Conservation (phyloP, 192 early-diverging fungal species). For the Jimgerdemannia lactiflua region DNA sequence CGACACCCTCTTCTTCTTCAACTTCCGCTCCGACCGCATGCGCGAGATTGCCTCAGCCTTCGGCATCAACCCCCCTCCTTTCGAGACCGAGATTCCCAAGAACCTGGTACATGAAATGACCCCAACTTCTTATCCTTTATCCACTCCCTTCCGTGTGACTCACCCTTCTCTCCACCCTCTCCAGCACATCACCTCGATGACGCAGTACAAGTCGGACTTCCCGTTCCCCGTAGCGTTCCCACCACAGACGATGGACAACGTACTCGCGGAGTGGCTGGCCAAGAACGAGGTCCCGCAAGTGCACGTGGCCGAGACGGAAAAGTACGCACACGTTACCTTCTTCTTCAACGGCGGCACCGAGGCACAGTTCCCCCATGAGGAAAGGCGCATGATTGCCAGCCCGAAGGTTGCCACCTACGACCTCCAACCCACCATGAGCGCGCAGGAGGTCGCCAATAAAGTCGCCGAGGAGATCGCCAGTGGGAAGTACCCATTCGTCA, state of each 20-base stretch:
- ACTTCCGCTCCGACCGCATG: constrained; percentile 99
- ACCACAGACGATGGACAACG: constrained; percentile 96
- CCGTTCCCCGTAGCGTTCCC: constrained; percentile 96
- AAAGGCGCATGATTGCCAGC: constrained; percentile 85
- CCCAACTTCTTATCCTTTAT: constrained; percentile 18
- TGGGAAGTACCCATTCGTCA: constrained; percentile 88
- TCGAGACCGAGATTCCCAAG: constrained; percentile 76
- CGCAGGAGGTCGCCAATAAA: constrained; percentile 83
- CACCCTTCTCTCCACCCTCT: neutral
- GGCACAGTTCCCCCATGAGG: constrained; percentile 84
- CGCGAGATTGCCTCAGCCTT: constrained; percentile 86
- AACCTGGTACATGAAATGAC: constrained; percentile 52
- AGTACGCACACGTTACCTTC: constrained; percentile 99
- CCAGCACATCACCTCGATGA: constrained; percentile 86
- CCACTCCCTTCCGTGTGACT: neutral
- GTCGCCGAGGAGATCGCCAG: constrained; percentile 78
- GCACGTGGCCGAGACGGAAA: constrained; percentile 99
- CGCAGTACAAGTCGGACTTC: constrained; percentile 97
- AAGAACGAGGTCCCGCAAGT: constrained; percentile 86
- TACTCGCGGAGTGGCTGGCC: constrained; percentile 94
- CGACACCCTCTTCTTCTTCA: constrained; percentile 97
- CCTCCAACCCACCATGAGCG: constrained; percentile 94
- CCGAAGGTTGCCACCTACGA: constrained; percentile 99
- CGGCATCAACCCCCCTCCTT: constrained; percentile 83
- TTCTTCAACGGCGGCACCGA: constrained; percentile 99